Conservation (phyloP, 2,329 filamentous ascomycete species). For the Cryphonectria naterciae region DNA sequence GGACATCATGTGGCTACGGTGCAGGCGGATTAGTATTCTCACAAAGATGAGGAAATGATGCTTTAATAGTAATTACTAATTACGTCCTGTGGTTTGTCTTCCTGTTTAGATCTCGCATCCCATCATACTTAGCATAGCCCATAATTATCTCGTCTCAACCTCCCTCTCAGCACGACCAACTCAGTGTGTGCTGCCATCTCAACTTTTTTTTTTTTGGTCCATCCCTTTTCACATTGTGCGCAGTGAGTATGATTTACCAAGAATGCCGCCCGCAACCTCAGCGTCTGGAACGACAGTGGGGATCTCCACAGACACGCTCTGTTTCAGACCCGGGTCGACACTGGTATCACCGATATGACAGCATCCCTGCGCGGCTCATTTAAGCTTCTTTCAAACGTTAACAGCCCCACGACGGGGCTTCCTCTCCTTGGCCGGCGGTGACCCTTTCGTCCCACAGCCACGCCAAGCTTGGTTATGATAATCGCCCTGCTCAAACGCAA, state of each 20-base stretch:
- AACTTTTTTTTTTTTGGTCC: not conserved
- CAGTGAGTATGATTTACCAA: not conserved
- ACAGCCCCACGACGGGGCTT: constrained; percentile 21
- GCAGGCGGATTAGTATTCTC: not conserved
- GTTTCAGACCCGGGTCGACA: constrained; percentile 20
- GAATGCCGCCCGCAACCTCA: not conserved
- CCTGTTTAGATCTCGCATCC: not conserved
- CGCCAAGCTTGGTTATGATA: not conserved
- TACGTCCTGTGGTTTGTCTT: not conserved
- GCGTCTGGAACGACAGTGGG: constrained; percentile 10
- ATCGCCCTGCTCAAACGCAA: constrained; percentile 5
- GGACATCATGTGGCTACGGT: not conserved
- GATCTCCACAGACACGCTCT: constrained; percentile 19
- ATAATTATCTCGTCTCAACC: not conserved
- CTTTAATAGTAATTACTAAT: not conserved
- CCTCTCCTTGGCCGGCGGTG: not conserved
- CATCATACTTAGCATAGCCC: too few relatives aligned
- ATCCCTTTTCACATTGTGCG: not conserved
- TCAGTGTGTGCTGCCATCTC: constrained; percentile 3
- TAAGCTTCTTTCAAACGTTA: constrained; percentile 28
- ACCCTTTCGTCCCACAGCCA: not conserved
- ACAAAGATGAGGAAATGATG: not conserved
- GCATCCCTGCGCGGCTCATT: constrained; percentile 22
- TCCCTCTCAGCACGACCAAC: not conserved
- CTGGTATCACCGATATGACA: not conserved